phyloP scores from a whole-genome alignment of 495 filamentous ascomycete species.

The Penicillium ochrochloron region DNA sequence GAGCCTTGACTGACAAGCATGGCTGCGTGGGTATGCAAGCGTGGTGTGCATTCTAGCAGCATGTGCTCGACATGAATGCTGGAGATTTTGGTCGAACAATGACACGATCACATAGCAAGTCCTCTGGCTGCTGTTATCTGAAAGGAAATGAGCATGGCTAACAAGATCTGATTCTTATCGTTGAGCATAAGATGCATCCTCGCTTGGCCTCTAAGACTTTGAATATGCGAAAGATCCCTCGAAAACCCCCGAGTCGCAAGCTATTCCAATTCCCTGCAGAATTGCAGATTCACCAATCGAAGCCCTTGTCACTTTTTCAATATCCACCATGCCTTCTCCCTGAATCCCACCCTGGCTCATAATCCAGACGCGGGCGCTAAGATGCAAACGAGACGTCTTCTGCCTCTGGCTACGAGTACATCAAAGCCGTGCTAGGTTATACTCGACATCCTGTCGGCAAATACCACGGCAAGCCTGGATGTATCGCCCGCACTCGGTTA shows the following conservation, averaged over 20 bases:
- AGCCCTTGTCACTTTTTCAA: no score
- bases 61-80: no score
- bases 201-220: neutral
- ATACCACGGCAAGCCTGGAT: neutral
- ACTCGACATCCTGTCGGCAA: no score
- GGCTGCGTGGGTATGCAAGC: no score
- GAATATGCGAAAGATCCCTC: no score
- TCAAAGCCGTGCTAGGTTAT: no score
- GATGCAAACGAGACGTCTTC: no score
- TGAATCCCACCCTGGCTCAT: neutral
- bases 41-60: no score
- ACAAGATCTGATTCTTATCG: neutral
- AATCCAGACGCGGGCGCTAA: no score
- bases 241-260: neutral
- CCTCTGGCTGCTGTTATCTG: neutral
- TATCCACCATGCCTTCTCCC: neutral
- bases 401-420: no score
- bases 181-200: neutral
- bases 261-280: neutral
- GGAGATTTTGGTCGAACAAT: neutral
- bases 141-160: neutral
- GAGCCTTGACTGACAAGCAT: no score
- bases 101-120: neutral
- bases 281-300: neutral
- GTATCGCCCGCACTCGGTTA: neutral